Conservation (phyloP, 805 yeast genomes). For the Metschnikowia drakensbergensis region DNA sequence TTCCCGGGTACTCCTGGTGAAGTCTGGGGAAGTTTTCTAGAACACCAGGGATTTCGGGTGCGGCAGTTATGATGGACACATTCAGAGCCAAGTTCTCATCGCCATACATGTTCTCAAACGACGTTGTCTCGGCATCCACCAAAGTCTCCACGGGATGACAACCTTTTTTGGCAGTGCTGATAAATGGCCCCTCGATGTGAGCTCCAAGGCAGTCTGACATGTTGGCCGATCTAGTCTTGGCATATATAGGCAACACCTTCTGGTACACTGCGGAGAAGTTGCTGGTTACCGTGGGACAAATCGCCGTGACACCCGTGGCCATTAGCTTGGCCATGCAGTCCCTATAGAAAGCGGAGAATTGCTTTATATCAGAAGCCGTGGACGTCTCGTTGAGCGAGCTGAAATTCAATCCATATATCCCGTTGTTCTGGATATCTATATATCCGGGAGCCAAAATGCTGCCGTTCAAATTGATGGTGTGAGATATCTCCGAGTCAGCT, state of each 20-base stretch:
- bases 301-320: constrained; percentile 50
- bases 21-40: constrained; percentile 40
- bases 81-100: constrained; percentile 29
- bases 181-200: constrained; percentile 60
- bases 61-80: constrained; percentile 45
- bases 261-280: constrained; percentile 47
- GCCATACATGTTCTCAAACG: constrained; percentile 37
- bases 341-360: constrained; percentile 34
- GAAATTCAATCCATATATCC: constrained; percentile 54
- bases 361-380: constrained; percentile 27
- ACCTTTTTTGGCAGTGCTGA: constrained; percentile 46
- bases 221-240: constrained; percentile 26
- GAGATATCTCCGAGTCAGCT: constrained; percentile 10
- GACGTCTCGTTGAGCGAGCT: constrained; percentile 33
- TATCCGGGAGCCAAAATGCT: constrained; percentile 51
- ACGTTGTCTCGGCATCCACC: constrained; percentile 28
- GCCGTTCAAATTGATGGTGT: constrained; percentile 45
- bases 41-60: constrained; percentile 50
- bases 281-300: constrained; percentile 56
- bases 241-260: constrained; percentile 44
- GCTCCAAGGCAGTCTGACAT: constrained; percentile 51
- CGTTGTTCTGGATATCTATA: constrained; percentile 56
- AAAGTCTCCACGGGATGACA: constrained; percentile 49
- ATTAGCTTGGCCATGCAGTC: constrained; percentile 46
- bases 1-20: constrained; percentile 21